Evolutionary conservation across 495 filamentous ascomycete species (phyloP), one percentile per base, ranked within the genome.

Genomic region (Penicillium desertorum): DNA sequence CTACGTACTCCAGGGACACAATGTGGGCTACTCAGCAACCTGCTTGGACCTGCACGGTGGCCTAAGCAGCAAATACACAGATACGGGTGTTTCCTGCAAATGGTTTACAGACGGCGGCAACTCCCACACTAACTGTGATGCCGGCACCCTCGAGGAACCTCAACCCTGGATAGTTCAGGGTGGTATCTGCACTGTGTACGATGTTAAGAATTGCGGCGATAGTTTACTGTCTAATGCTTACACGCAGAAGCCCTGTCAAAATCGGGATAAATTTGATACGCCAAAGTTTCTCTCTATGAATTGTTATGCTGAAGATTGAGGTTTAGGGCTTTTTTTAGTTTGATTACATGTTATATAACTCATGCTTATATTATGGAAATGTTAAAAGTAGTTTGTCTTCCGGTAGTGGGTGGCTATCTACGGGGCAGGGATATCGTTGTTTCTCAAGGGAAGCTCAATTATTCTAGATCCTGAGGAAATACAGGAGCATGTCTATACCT

Each of bases 221-320:
- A 48, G 30, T 17, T n/a, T 11, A 8, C 10, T 10, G 2, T 14
- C n/a, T 8, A 48, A 30, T 48, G 25, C 16, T n/a, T 29, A 48
- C 17, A 11, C 9, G 7, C 4, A 11, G n/a, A 7, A 4, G 27
- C 2, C 17, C 2, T 48, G 45, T 34, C n/a, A 19, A 16, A 48
- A 34, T 48, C 45, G 29, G n/a, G 45, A 7, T 7, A 43, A 43
- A 43, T 43, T 43, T 20, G 41, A 48, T 48, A 30, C 45, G n/a
- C 45, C 45, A 16, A 32, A 30, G n/a, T 48, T 30, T 48, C 27
- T 19, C 20, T 48, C 45, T 32, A 29, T 48, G 45, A 48, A 16
- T 20, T 48, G 45, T 30, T 48, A 19, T 32, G 12, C 17, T 11
- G 17, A 19, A 43, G 6, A 4, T 1, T 17, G 4, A 20, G 17